These are phyloP conservation scores for Euryodendron excelsum DNA, from an alignment of 148 eudicot genomes.

Conservation along the genomic window DNA sequence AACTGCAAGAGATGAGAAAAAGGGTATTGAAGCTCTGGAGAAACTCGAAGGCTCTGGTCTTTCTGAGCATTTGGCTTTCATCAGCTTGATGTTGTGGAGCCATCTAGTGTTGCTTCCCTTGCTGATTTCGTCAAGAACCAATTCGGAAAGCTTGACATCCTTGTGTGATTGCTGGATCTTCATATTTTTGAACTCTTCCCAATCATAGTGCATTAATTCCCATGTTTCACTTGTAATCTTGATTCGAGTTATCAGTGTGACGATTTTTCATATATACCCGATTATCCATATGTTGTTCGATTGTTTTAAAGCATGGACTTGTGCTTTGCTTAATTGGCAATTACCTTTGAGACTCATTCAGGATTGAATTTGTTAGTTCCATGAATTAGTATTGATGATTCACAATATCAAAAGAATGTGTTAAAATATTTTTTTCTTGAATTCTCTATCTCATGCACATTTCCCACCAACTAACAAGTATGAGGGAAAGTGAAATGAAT, in stretches of 20 bases:
- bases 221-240: too few species aligned
- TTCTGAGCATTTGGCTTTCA: conserved; percentile 30
- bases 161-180: conserved; percentile 14
- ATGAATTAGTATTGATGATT: not conserved
- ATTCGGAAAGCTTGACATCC: conserved; percentile 34
- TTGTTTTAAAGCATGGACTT: too few species aligned
- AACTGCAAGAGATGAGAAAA: conserved; percentile 43
- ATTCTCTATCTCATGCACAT: not conserved
- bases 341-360: too few species aligned
- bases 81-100: conserved; percentile 29
- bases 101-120: conserved; percentile 25
- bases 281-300: too few species aligned
- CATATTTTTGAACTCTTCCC: not conserved
- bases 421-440: not conserved
- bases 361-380: too few species aligned
- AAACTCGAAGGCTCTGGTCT: conserved; percentile 22
- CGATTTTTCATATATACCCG: too few species aligned
- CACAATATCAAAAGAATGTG: not conserved
- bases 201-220: too few species aligned
- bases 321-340: too few species aligned
- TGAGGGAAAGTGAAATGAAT: not conserved
- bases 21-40: conserved; percentile 41
- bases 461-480: not conserved
- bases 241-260: too few species aligned
- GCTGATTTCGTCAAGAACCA: conserved; percentile 23